Conservation (phyloP, 2,329 filamentous ascomycete genomes). For the Xylaria sp. region DNA sequence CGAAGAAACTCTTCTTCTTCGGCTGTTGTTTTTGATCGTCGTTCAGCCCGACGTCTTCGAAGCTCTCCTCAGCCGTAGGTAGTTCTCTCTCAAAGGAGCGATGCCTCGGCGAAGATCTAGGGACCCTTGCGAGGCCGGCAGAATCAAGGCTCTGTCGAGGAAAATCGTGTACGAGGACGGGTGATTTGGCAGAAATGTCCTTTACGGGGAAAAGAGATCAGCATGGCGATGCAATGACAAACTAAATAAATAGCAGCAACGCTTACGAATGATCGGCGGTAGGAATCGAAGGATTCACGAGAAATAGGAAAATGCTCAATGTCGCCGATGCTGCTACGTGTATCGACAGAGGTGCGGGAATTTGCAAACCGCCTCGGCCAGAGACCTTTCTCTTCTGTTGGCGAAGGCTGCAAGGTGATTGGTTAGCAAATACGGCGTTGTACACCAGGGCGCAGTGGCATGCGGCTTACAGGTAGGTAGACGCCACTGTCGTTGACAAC, state of each 20-base stretch:
- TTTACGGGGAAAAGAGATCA: slow-evolving; percentile 9
- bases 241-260: slow-evolving; percentile 29
- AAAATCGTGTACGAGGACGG: slow-evolving; percentile 65
- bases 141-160: slow-evolving; percentile 84
- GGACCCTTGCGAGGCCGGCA: slow-evolving; percentile 65
- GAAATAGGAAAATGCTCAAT: slow-evolving; percentile 96
- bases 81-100: slow-evolving; percentile 64
- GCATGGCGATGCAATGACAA: neutral
- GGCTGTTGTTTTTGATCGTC: slow-evolving; percentile 70
- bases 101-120: slow-evolving; percentile 65
- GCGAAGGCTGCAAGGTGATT: slow-evolving; percentile 70
- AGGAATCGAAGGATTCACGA: slow-evolving; percentile 95
- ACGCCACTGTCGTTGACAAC: slow-evolving; percentile 96
- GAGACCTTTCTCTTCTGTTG: slow-evolving; percentile 80
- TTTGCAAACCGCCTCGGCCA: slow-evolving; percentile 67
- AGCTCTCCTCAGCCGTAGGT: slow-evolving; percentile 76
- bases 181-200: slow-evolving; percentile 91
- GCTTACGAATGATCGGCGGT: slow-evolving; percentile 89
- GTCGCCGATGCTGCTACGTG: slow-evolving; percentile 68
- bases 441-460: neutral
- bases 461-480: slow-evolving; percentile 78
- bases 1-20: slow-evolving; percentile 81
- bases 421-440: slow-evolving; percentile 35
- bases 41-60: slow-evolving; percentile 87
- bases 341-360: slow-evolving; percentile 61